Evolutionary conservation across 2,329 filamentous ascomycete species (phyloP).

Genomic region (Xylaria sp.): DNA sequence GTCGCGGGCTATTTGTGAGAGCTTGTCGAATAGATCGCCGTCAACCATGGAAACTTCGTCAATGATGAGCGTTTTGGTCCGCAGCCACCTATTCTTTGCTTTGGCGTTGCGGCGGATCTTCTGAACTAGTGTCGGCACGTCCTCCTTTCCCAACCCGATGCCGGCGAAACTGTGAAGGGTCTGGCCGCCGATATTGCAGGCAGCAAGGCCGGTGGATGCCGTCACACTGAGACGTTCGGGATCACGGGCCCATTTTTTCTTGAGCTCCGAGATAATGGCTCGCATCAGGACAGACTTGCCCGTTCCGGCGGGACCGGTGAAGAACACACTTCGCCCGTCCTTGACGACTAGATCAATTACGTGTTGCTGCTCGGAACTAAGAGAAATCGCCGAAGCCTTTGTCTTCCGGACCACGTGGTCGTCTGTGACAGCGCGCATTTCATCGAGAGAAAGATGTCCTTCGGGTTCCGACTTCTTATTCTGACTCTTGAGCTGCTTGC

Average conservation of each 20-base stretch:
- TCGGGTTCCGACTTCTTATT: constrained; percentile 60
- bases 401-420: constrained; percentile 46
- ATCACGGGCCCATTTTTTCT: constrained; percentile 78
- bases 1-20: constrained; percentile 84
- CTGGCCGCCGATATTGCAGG: constrained; percentile 95
- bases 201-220: constrained; percentile 93
- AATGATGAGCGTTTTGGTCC: constrained; percentile 86
- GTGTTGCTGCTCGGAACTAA: constrained; percentile 87
- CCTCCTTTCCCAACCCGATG: constrained; percentile 93
- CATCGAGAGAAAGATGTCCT: constrained; percentile 56
- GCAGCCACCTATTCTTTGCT: constrained; percentile 87
- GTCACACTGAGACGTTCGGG: constrained; percentile 91
- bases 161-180: constrained; percentile 96
- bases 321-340: constrained; percentile 89
- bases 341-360: constrained; percentile 86
- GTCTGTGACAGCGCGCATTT: constrained; percentile 56
- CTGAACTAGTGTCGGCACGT: constrained; percentile 80
- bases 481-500: constrained; percentile 76
- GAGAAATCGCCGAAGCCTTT: constrained; percentile 67
- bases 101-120: constrained; percentile 92
- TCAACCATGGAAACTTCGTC: constrained; percentile 99
- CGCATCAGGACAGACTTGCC: constrained; percentile 97
- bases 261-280: constrained; percentile 84
- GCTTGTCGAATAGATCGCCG: constrained; percentile 94
- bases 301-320: constrained; percentile 95